Evolutionary conservation across 257 asterid species (phyloP), one percentile per base, ranked within the genome.

Genomic region (Solanum virginianum): DNA sequence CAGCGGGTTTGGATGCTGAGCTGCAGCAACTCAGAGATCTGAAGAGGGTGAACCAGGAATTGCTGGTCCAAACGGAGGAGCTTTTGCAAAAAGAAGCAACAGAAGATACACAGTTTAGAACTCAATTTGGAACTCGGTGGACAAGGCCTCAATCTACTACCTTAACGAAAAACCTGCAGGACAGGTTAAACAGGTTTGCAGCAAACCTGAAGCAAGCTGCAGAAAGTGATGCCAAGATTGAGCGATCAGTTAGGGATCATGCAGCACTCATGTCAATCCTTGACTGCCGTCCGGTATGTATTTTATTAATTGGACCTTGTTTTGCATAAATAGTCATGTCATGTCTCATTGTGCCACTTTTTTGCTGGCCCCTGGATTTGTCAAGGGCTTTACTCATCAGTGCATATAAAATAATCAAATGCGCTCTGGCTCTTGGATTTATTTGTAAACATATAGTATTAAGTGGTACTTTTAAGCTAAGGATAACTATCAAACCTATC

Each of bases 111-210:
- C 98, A 95, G 81, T 97, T 97, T 85, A 93, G 99, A 89, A 95
- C 87, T 86, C 99, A 97, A 86, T 97, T 95, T 75, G 98, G 98
- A 86, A 89, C 94, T n/a, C 92, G 97, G 80, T 97, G 98, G 99
- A 92, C 97, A 55, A 92, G 99, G 84, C 98, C 99, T 81, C 99
- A 95, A 87, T 97, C 99, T 72, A 93, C 94, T 91, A 94, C 98
- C 69, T 86, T 97, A 72, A 97, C 97, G 47, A 95, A 95, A 88
- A 95, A 93, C 87, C 87, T 95, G 90, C 94, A 87, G 87, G 99
- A 97, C 86, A 92, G 98, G 87, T 89, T 97, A 81, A 92, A 95
- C 85, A 94, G 94, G 91, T 95, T 94, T 90, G 98, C 98, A 41
- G 97, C 86, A 63, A 95, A 97, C 88, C 84, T 97, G 93, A 97